Conservation (phyloP, 108 stramenopile genomes). For the Skeletonema grethae region DNA sequence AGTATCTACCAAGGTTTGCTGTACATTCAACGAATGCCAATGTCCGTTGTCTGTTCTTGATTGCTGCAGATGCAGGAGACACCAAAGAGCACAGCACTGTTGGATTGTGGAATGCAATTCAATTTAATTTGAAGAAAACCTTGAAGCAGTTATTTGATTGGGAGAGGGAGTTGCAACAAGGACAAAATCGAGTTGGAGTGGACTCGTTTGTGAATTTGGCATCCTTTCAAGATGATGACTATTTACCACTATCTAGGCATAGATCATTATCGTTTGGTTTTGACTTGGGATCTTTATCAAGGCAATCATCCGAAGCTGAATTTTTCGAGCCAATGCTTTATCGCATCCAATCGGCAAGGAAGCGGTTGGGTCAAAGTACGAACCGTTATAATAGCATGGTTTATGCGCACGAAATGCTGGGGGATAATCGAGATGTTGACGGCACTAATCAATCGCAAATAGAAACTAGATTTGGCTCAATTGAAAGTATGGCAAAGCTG, state of each 20-base stretch:
- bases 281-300: not conserved
- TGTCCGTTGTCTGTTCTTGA: slow-evolving; percentile 34
- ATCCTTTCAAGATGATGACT: slow-evolving; percentile 1
- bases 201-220: not conserved
- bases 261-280: not conserved
- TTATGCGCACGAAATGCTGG: slow-evolving; percentile 45
- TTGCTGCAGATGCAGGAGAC: slow-evolving; percentile 38
- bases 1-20: slow-evolving; percentile 42
- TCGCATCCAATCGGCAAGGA: slow-evolving; percentile 19
- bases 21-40: slow-evolving; percentile 32
- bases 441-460: slow-evolving; percentile 21
- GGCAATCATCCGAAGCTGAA: not conserved
- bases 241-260: not conserved
- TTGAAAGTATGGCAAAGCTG: not conserved
- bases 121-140: slow-evolving; percentile 25
- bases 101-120: slow-evolving; percentile 41
- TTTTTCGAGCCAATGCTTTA: slow-evolving; percentile 47
- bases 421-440: slow-evolving; percentile 17
- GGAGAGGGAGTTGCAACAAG: slow-evolving; percentile 14
- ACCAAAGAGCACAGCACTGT: slow-evolving; percentile 11
- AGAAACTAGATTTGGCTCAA: slow-evolving; percentile 11
- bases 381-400: slow-evolving; percentile 32
- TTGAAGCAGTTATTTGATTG: slow-evolving; percentile 26
- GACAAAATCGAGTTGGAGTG: not conserved
- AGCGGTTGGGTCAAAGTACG: slow-evolving; percentile 22